A percentile compares a stretch with the other conserved stretches of the same genome.
phyloP scores from a whole-genome alignment of 2,329 filamentous ascomycete species.

The Rhynchosporium graminicola region DNA sequence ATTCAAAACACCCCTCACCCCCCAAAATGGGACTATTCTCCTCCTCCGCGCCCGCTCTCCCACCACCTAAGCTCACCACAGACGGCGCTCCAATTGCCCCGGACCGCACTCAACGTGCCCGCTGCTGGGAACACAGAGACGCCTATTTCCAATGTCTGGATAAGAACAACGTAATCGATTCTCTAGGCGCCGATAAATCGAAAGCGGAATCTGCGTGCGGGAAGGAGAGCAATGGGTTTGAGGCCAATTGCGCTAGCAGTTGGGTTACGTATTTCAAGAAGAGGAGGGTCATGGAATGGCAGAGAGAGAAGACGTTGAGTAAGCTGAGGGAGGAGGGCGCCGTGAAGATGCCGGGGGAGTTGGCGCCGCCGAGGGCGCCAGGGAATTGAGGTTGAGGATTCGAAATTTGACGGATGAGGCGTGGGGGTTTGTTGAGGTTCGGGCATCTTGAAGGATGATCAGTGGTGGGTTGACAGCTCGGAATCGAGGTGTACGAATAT shows the following conservation, averaged over 20 bases:
- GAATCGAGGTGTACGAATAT: neutral
- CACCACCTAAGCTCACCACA: slow-evolving; percentile 49
- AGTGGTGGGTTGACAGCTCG: neutral
- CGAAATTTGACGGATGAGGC: neutral
- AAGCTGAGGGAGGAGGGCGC: slow-evolving; percentile 75
- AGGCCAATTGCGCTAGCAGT: slow-evolving; percentile 81
- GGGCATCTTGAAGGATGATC: neutral
- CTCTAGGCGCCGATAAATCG: slow-evolving; percentile 54
- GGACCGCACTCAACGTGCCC: slow-evolving; percentile 76
- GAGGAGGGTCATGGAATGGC: slow-evolving; percentile 86
- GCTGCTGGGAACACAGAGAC: slow-evolving; percentile 91
- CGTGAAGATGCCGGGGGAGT: slow-evolving; percentile 51
- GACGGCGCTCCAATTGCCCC: slow-evolving; percentile 74
- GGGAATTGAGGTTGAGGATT: slow-evolving; percentile 1
- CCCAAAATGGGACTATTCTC: slow-evolving; percentile 54
- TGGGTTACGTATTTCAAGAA: slow-evolving; percentile 99
- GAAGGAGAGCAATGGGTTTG: slow-evolving; percentile 66
- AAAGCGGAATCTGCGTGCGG: slow-evolving; percentile 60
- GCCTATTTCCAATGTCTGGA: slow-evolving; percentile 87
- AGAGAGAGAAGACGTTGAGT: slow-evolving; percentile 78
- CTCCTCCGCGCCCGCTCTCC: slow-evolving; percentile 37
- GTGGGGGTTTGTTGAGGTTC: neutral
- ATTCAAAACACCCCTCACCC: neutral
- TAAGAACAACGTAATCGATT: slow-evolving; percentile 76
- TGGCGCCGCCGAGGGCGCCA: slow-evolving; percentile 28